Base-by-base conservation (phyloP, 768 basidiomycete species). In the Hydnomerulius pinastri region DNA sequence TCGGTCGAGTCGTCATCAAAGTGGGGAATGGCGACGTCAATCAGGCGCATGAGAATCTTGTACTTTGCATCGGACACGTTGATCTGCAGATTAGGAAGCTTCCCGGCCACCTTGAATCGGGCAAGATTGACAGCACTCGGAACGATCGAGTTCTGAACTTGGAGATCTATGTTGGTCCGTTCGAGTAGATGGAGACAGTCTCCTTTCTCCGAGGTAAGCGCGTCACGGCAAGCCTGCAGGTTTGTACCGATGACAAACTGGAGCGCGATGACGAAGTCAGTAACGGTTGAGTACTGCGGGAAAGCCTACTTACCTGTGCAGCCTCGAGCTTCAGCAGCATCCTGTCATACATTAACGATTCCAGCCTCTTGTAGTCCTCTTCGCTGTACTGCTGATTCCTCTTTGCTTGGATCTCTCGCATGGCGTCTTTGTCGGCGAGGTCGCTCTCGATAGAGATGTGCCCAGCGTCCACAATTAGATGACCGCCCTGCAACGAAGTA, bases 321-420 rank as follows among this genome's bases (percentile, higher is more conserved):
- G 89, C 86, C 58, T 93, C 78, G 15, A 99, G 78, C 48, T 81
- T 84, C 30, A 99, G 76, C 10, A 79, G 80, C 57, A 97, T 75
- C 56, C 87, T 90, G 70, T 99, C 97, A 62, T 98, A 99, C 92
- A 98, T 96, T 29, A 98, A 72, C 2, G 86, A 86, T 69, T 98
- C 93, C 21, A 99, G 76, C 46, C 83, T 79, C 58, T 77, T 77
- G 69, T 88, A 94, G 59, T 99, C 97, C 43, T 88, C 88, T 15
- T 94, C 92, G 33, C 75, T 83, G 66, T 97, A 97, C 62, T 87
- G 76, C 64, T 88, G 83, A 39, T 87, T 85, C 43, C 90, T 83
- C 67, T 97, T 98, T 54, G 83, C 76, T 43, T 90, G 83, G 33
- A 98, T 80, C 23, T 84, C 80, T 29, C 84, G 79, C 37, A 95